A percentile compares a stretch with the other conserved stretches of the same genome.
phyloP scores from a whole-genome alignment of 2,329 filamentous ascomycete species.

The Bipolaris bicolor region DNA sequence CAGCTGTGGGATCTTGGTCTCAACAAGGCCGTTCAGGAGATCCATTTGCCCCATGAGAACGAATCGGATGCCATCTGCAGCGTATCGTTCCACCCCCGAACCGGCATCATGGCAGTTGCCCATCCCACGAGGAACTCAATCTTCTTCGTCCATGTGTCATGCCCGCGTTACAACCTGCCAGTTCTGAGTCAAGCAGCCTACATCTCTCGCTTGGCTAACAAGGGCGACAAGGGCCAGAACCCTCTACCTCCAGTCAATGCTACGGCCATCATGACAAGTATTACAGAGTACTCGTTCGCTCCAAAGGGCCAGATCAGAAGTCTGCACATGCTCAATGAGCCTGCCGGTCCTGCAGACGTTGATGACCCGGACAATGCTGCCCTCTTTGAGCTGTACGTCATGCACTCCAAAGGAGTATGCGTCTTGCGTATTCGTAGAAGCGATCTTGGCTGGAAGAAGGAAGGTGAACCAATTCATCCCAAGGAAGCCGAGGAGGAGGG shows the following conservation, averaged over 20 bases:
- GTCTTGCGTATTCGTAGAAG: constrained; percentile 84
- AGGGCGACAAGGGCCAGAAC: constrained; percentile 58
- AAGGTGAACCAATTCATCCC: constrained; percentile 83
- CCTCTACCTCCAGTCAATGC: constrained; percentile 81
- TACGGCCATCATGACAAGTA: constrained; percentile 95
- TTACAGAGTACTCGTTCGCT: constrained; percentile 91
- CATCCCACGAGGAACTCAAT: constrained; percentile 97
- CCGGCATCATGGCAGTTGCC: constrained; percentile 91
- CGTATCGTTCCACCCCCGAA: constrained; percentile 88
- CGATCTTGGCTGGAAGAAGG: constrained; percentile 88
- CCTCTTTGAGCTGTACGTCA: constrained; percentile 92
- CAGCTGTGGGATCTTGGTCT: constrained; percentile 98
- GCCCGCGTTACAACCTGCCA: constrained; percentile 84
- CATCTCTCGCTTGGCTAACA: constrained; percentile 74
- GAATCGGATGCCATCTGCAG: constrained; percentile 98
- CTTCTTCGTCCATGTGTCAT: constrained; percentile 95
- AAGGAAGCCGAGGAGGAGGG: constrained; percentile 78
- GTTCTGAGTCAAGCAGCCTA: constrained; percentile 87
- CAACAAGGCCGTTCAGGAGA: constrained; percentile 93
- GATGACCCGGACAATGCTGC: constrained; percentile 69
- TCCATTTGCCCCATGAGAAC: constrained; percentile 93
- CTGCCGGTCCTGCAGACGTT: constrained; percentile 65
- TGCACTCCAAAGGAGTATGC: constrained; percentile 97
- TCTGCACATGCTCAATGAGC: constrained; percentile 81
- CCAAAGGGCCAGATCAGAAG: constrained; percentile 87